Evolutionary conservation across 2,329 filamentous ascomycete species (phyloP).

Genomic region (Diaporthe destruens): DNA sequence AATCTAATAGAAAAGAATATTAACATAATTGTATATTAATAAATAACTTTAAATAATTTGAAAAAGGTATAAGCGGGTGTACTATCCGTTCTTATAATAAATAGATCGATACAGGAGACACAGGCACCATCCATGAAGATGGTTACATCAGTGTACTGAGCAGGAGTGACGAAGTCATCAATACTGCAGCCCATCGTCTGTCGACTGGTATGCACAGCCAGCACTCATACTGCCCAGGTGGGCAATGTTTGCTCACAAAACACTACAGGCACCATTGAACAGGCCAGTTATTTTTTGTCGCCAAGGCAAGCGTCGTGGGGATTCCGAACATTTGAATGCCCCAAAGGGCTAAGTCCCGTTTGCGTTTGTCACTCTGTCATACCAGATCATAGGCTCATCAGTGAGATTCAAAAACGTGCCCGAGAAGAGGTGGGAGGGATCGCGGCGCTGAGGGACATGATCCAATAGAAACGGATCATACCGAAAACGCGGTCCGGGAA

Average conservation of each 20-base stretch:
- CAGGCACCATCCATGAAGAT: neutral
- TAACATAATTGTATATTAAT: too few species aligned
- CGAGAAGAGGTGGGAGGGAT: neutral
- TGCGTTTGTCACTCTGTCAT: neutral
- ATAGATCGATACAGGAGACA: neutral
- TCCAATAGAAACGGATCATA: neutral
- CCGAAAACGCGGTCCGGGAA: constrained; percentile 1
- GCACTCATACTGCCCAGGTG: neutral
- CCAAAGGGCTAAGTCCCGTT: neutral
- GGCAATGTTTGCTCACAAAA: neutral
- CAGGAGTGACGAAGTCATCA: constrained; percentile 4
- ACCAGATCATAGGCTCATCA: neutral
- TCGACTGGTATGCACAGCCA: neutral
- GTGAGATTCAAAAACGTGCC: neutral
- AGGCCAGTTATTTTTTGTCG: neutral
- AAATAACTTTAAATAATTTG: too few species aligned
- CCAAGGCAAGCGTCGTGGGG: neutral
- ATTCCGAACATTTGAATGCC: neutral
- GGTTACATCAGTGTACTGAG: neutral
- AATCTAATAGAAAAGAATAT: too few species aligned
- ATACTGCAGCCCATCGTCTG: neutral
- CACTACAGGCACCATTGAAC: neutral
- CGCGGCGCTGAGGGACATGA: neutral
- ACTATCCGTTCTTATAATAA: too few species aligned
- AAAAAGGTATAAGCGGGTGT: too few species aligned